A percentile compares a stretch with the other conserved stretches of the same genome.
These are phyloP conservation scores for Pleurotus sapidus DNA, from an alignment of 768 basidiomycete species.

Conservation along the genomic window DNA sequence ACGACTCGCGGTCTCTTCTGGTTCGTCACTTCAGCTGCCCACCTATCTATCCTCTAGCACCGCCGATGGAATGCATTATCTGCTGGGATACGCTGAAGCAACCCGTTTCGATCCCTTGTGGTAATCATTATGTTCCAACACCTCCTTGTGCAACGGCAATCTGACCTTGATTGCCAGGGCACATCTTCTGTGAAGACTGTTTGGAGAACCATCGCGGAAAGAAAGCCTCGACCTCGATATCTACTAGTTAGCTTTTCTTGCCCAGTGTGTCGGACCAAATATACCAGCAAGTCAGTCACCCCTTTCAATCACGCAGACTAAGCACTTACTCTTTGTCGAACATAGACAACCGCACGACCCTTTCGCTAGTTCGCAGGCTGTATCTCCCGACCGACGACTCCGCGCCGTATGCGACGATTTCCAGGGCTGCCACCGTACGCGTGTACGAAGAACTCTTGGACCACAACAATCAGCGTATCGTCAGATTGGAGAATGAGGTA, in stretches of 20 bases:
- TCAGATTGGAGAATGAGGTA: no score
- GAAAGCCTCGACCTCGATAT: no score
- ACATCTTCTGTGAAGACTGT: background rate
- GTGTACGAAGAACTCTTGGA: no score
- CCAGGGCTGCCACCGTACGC: no score
- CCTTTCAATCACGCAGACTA: no score
- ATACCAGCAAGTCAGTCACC: background rate
- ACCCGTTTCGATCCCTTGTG: slow-evolving; percentile 10
- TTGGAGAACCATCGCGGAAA: background rate
- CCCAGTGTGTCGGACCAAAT: background rate
- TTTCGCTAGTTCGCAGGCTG: no score
- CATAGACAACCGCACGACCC: no score
- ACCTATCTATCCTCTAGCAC: background rate
- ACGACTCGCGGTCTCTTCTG: background rate
- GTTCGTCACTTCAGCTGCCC: background rate
- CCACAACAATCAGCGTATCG: no score
- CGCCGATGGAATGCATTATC: slow-evolving; percentile 1
- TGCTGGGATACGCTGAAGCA: background rate
- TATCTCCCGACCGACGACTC: no score
- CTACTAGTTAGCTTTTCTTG: background rate
- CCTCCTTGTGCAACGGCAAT: background rate
- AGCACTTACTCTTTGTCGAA: no score
- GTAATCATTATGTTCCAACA: slow-evolving; percentile 1
- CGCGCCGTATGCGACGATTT: no score
- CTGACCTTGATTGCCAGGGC: background rate